A percentile compares a stretch with the other conserved stretches of the same genome.
These are phyloP conservation scores for Quercus tomentella DNA, from an alignment of 331 rosid genomes.

Conservation along the genomic window DNA sequence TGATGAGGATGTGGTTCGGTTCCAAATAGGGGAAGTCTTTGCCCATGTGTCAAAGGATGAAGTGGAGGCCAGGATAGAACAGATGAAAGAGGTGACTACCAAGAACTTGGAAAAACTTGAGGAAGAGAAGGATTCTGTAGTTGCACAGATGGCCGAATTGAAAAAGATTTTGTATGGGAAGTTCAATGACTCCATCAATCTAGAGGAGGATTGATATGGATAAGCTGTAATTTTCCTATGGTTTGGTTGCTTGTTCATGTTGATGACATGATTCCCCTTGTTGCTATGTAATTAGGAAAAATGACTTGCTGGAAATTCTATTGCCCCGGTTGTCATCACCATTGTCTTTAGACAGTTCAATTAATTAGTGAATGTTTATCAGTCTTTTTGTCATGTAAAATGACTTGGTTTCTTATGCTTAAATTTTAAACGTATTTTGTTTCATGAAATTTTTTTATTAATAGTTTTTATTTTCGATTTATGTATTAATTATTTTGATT, in stretches of 20 bases:
- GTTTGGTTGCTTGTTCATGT: background rate
- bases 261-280: background rate
- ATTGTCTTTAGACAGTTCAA: background rate
- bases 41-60: conserved; percentile 84
- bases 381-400: background rate
- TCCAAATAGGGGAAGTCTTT: conserved; percentile 84
- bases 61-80: conserved; percentile 73
- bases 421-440: background rate
- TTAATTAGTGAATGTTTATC: background rate
- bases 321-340: background rate
- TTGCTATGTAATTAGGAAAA: background rate
- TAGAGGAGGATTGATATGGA: conserved; percentile 66
- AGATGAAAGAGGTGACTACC: conserved; percentile 62
- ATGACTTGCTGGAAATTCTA: background rate
- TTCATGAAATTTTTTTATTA: background rate
- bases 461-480: too few species aligned
- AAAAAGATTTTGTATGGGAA: conserved; percentile 74
- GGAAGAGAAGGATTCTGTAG: conserved; percentile 60
- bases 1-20: conserved; percentile 76
- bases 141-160: conserved; percentile 73
- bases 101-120: conserved; percentile 64
- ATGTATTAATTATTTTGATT: too few species aligned
- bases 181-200: conserved; percentile 92
- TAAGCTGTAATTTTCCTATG: background rate
- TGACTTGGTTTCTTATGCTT: background rate